Conservation (phyloP, 805 yeast genomes). For the Wickerhamomyces silvicola region DNA sequence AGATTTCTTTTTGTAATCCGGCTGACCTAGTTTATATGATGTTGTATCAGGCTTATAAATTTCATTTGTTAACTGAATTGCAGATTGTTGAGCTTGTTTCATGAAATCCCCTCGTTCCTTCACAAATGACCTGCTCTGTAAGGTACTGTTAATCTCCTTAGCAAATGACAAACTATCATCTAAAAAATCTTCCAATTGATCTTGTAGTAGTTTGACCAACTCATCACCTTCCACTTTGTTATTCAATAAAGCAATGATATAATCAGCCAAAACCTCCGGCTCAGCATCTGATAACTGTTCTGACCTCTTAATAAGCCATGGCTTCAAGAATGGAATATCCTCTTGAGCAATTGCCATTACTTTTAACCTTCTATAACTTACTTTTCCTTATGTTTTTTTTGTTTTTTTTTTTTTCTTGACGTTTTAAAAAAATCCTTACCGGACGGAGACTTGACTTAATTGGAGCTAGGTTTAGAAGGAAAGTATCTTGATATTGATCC, state of each 20-base stretch:
- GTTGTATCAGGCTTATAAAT: conserved; percentile 10
- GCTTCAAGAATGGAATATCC: conserved; percentile 14
- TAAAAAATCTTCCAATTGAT: conserved; percentile 35
- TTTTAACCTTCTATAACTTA: too few species aligned
- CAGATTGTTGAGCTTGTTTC: conserved; percentile 5
- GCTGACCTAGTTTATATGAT: conserved; percentile 6
- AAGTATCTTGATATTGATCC: too few species aligned
- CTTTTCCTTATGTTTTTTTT: too few species aligned
- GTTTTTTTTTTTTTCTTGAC: too few species aligned
- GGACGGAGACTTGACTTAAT: too few species aligned
- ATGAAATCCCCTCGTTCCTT: conserved; percentile 3
- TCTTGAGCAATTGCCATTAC: conserved; percentile 9
- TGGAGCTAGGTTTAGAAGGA: too few species aligned
- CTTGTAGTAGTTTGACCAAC: conserved; percentile 24
- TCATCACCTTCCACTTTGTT: conserved; percentile 30
- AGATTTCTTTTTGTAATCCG: conserved; percentile 5
- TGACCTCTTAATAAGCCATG: conserved; percentile 23
- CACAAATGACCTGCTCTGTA: conserved; percentile 7
- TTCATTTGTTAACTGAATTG: conserved; percentile 7
- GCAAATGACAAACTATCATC: conserved; percentile 21
- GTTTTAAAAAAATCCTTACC: too few species aligned
- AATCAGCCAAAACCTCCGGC: conserved; percentile 36
- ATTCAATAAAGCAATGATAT: conserved; percentile 35
- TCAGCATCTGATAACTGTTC: conserved; percentile 31
- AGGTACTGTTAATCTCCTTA: conserved; percentile 23